Evolutionary conservation across 202 grass and related monocot genomes (phyloP).

Genomic region (Saccharum hybrid): DNA sequence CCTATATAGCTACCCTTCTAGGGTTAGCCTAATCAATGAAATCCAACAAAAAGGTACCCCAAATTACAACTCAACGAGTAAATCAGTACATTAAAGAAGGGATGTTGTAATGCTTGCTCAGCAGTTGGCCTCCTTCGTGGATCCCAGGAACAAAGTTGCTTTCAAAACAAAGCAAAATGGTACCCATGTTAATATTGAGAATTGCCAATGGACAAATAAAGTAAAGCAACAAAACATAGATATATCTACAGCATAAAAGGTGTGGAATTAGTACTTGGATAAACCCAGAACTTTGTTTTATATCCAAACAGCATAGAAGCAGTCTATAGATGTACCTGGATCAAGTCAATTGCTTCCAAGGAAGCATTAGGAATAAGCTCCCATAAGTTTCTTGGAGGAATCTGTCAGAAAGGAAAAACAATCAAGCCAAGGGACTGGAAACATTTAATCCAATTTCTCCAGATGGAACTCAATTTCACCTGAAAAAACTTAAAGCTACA

Average conservation of each 20-base stretch:
- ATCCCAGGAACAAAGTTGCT: conserved; percentile 97
- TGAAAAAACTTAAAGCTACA: conserved; percentile 68
- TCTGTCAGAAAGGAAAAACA: conserved; percentile 34
- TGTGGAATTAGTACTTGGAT: background rate
- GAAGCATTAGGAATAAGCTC: conserved; percentile 86
- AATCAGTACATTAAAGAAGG: conserved; percentile 85
- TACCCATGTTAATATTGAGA: conserved; percentile 34
- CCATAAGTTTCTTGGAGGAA: conserved; percentile 62
- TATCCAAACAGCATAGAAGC: background rate
- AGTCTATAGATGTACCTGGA: conserved; percentile 57
- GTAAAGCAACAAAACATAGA: conserved; percentile 7
- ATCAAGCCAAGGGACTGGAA: conserved; percentile 3
- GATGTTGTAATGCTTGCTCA: conserved; percentile 82
- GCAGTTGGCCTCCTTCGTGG: conserved; percentile 77
- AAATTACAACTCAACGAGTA: conserved; percentile 18
- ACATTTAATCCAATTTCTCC: conserved; percentile 10
- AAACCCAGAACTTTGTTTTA: background rate
- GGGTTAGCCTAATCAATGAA: too few species aligned
- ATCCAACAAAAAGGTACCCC: background rate
- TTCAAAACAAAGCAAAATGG: conserved; percentile 17
- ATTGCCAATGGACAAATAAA: conserved; percentile 20
- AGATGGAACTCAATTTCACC: conserved; percentile 53
- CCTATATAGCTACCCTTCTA: too few species aligned
- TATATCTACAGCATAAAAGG: conserved; percentile 20
- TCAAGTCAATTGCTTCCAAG: conserved; percentile 84